These are phyloP conservation scores for Fusarium tupiense DNA, from an alignment of 2,329 filamentous ascomycete genomes.

Conservation along the genomic window DNA sequence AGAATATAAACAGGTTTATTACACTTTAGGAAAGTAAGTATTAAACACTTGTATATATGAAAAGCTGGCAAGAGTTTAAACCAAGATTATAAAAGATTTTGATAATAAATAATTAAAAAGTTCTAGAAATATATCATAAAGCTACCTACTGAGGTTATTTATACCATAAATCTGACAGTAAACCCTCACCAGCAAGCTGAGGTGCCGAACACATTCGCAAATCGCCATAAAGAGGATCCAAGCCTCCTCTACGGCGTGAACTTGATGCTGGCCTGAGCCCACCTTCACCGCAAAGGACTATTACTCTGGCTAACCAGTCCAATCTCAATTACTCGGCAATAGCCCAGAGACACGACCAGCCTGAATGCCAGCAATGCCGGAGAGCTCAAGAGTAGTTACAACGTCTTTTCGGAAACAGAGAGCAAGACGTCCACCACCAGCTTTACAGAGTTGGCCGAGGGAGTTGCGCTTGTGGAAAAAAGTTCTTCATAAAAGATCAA, in stretches of 20 bases:
- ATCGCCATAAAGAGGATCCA: no score
- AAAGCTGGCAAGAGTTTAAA: background rate
- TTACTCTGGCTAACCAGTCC: no score
- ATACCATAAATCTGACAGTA: background rate
- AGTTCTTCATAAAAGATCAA: background rate
- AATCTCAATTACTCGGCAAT: background rate
- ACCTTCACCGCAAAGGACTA: no score
- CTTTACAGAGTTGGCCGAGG: rapidly evolving
- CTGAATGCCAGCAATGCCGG: rapidly evolving
- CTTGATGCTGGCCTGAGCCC: no score
- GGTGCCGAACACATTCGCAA: background rate
- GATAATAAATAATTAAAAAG: rapidly evolving
- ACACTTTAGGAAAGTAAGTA: no score
- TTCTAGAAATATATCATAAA: background rate
- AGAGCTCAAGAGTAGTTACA: background rate
- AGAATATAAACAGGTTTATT: background rate
- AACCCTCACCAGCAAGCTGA: no score
- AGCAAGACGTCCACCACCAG: background rate
- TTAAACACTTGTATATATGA: background rate
- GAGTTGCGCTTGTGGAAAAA: background rate
- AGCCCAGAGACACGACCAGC: background rate
- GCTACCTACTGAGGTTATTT: rapidly evolving
- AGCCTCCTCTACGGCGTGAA: no score
- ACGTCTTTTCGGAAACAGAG: no score
- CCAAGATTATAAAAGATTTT: rapidly evolving